These are phyloP conservation scores for Cucurbita pepo DNA, from an alignment of 306 rosid genomes.

Conservation along the genomic window DNA sequence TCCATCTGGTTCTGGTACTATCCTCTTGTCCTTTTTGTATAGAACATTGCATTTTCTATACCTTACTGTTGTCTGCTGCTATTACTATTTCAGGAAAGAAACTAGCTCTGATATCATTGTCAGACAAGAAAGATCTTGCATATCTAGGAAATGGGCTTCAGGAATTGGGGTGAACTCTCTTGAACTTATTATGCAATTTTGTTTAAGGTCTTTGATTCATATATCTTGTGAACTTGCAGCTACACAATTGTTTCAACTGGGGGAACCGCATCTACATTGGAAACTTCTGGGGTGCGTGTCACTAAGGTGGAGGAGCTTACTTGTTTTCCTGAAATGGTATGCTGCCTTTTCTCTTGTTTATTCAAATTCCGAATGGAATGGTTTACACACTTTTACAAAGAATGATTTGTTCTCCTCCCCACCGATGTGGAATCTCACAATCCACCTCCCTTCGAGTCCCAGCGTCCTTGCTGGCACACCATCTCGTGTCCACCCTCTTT, in stretches of 20 bases:
- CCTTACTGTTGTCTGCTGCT: neutral
- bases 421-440: too few species aligned
- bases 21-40: neutral
- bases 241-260: conserved; percentile 89
- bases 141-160: conserved; percentile 69
- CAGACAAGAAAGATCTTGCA: conserved; percentile 72
- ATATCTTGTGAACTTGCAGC: conserved; percentile 17
- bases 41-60: neutral
- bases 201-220: neutral
- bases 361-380: neutral
- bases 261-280: conserved; percentile 82
- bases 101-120: conserved; percentile 77
- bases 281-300: conserved; percentile 62
- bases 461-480: too few species aligned
- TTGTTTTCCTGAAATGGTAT: conserved; percentile 82
- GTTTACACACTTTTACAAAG: too few species aligned
- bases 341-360: conserved; percentile 1
- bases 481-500: too few species aligned
- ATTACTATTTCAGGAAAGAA: conserved; percentile 34
- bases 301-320: conserved; percentile 85
- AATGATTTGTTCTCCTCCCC: too few species aligned
- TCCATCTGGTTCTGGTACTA: conserved; percentile 28
- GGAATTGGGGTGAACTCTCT: conserved; percentile 54
- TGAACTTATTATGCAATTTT: neutral
- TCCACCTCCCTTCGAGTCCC: too few species aligned